These are phyloP conservation scores for Peribolospora baueri DNA, from an alignment of 768 basidiomycete genomes.

Conservation along the genomic window DNA sequence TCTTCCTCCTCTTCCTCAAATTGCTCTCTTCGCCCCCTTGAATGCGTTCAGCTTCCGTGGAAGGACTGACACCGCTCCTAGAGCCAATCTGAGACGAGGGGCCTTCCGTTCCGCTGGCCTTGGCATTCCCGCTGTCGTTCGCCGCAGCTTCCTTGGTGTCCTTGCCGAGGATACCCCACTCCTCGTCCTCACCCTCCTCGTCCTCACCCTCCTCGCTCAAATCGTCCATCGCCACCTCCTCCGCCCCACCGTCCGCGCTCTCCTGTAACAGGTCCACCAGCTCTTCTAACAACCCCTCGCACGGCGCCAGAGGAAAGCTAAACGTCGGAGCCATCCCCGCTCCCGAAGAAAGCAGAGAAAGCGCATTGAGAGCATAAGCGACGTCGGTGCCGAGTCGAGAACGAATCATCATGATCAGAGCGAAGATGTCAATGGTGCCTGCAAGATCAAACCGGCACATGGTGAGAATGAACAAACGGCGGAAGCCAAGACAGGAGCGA, in stretches of 20 bases:
- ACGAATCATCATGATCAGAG: constrained; percentile 75
- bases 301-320: constrained; percentile 43
- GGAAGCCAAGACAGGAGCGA: background rate
- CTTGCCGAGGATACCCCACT: background rate
- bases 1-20: no score
- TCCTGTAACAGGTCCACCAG: constrained; percentile 68
- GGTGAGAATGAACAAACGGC: background rate
- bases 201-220: constrained; percentile 13
- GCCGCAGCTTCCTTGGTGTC: no score
- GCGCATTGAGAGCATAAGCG: constrained; percentile 68
- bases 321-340: background rate
- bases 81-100: no score
- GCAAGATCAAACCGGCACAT: background rate
- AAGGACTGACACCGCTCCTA: no score
- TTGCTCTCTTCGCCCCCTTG: no score
- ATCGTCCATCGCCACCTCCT: constrained; percentile 17
- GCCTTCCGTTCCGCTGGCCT: no score
- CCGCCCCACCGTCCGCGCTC: constrained; percentile 36
- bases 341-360: constrained; percentile 40
- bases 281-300: constrained; percentile 61
- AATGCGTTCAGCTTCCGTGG: no score
- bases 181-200: background rate
- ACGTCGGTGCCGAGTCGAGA: constrained; percentile 62
- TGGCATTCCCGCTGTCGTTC: no score
- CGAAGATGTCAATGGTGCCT: constrained; percentile 43